Percentiles rank a stretch among this genome's conserved stretches.
Conservation (phyloP, 1,284 basidiomycete genomes). For the Leccinum angustisporum region DNA sequence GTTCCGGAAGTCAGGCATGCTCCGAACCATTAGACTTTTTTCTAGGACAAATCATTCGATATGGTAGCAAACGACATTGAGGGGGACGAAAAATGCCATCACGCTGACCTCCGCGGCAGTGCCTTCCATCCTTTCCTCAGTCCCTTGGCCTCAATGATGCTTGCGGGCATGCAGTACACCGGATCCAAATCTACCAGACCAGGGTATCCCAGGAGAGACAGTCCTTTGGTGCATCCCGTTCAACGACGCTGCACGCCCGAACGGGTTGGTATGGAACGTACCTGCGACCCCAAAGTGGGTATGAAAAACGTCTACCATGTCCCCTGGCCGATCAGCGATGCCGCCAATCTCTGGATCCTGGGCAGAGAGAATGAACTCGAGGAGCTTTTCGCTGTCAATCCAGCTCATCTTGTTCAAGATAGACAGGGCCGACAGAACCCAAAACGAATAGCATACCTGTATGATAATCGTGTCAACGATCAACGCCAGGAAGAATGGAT, state of each 20-base stretch:
- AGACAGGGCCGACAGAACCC: constrained; percentile 89
- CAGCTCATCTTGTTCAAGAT: constrained; percentile 85
- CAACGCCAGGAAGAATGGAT: neutral
- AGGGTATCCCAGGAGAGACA: constrained; percentile 89
- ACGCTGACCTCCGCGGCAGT: constrained; percentile 40
- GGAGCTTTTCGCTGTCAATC: constrained; percentile 88
- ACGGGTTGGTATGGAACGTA: constrained; percentile 35
- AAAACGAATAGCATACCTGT: constrained; percentile 97
- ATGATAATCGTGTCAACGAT: neutral
- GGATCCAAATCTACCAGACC: constrained; percentile 86
- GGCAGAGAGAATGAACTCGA: constrained; percentile 82
- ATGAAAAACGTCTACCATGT: constrained; percentile 96
- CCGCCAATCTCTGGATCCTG: constrained; percentile 91
- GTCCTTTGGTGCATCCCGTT: constrained; percentile 46
- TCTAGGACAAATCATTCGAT: constrained; percentile 7
- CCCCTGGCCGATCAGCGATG: constrained; percentile 91
- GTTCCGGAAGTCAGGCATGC: neutral
- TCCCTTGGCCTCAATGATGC: constrained; percentile 64
- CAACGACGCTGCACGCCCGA: neutral
- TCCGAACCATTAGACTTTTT: neutral
- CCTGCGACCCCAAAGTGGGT: constrained; percentile 93
- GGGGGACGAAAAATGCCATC: constrained; percentile 9
- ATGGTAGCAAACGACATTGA: constrained; percentile 5
- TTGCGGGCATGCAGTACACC: constrained; percentile 93
- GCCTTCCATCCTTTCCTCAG: constrained; percentile 71